Evolutionary conservation across 345 rosid genomes (phyloP), one percentile per base, ranked within the genome.

Genomic region (Draba incana): DNA sequence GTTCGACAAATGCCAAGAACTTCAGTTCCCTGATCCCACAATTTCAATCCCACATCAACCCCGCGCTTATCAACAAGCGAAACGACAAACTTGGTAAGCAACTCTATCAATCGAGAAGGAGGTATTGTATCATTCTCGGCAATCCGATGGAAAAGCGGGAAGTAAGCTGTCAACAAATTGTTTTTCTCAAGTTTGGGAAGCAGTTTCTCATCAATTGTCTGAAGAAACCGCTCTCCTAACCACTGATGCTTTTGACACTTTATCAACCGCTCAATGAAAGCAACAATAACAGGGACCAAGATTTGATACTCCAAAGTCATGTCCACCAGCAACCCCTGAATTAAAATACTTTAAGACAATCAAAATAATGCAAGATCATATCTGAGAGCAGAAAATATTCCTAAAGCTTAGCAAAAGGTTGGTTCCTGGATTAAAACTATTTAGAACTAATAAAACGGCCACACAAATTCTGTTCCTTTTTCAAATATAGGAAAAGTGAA

Each of bases 21-120:
- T 79, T 83, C 92, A 76, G 93, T 93, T 51, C 97, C 98, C 64
- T 64, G 87, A 51, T 96, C 90, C 98, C 97, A 93, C 64, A 91
- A 81, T 75, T 79, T 88, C 54, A 85, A 65, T 27, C 87, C 91
- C 20, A 90, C 81, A 68, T 83, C 83, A 24, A 81, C 80, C 39
- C 88, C 88, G 66, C 85, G 88, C 67, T 83, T 83, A 71, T 83
- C 81, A 52, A 84, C 85, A 76, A 90, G 87, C 76, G 87, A 83
- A 57, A 80, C 64, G 68, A 83, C 82, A 68, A 87, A 84, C 70
- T 83, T 84, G 20, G 79, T 75, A 78, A 87, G 92, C 73, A 88
- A 70, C 63, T 84, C 84, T 68, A 91, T 71, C 78, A 88, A 75
- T 75, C 82, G 75, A 75, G 61, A 67, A 59, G 97, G 97, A 64